Base-by-base conservation (phyloP, 2,329 filamentous ascomycete genomes). In the Trichophyton mentagrophytes region DNA sequence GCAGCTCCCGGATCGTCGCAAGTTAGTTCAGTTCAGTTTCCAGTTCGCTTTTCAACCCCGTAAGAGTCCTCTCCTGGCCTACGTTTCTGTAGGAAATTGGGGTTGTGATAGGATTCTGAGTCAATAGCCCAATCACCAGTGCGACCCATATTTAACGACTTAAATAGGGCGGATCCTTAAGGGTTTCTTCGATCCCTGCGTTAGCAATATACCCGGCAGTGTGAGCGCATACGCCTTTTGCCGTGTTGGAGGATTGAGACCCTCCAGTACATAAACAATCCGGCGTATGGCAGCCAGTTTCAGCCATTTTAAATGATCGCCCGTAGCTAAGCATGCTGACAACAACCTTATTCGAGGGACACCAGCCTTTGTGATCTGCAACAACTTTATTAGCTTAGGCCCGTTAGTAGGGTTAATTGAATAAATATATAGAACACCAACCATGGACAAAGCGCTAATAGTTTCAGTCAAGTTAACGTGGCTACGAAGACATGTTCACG, bases 391-490 rank as follows among this genome's bases (percentile, higher is more conserved):
- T 70, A 76, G 42, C 7, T 46, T 46, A 17, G 7, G 5, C 13
- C 7, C 17, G 6, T 17, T 22, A 22, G 17, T 1, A 46, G 42
- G 42, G 20, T 5, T 5, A 17, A 46, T 17, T 17, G 17, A 17
- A 17, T 17, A 8, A 13, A 20, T 7, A 46, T 46, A 46, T 46
- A 20, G 7, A 17, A 9, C 42, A 46, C 42, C 9, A 46, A 55
- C 65, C 61, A 75, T 76, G 1, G 69, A 62, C 11, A 78, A 64
- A 0, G 74, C 62, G 13, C 65, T 64, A 0, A 61, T 57, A 0
- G 72, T 74, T 59, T 77, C 73, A 1, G 74, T 77, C 49, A 68
- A 59, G 66, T 77, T 77, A 62, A 76, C 56, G n/a, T 58, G 56
- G 36, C n/a, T 22, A 72, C 72, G 71, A 1, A 77, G 67, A 55